These are phyloP conservation scores for Neofusicoccum kwambonambiense DNA, from an alignment of 2,329 filamentous ascomycete genomes.

Conservation along the genomic window DNA sequence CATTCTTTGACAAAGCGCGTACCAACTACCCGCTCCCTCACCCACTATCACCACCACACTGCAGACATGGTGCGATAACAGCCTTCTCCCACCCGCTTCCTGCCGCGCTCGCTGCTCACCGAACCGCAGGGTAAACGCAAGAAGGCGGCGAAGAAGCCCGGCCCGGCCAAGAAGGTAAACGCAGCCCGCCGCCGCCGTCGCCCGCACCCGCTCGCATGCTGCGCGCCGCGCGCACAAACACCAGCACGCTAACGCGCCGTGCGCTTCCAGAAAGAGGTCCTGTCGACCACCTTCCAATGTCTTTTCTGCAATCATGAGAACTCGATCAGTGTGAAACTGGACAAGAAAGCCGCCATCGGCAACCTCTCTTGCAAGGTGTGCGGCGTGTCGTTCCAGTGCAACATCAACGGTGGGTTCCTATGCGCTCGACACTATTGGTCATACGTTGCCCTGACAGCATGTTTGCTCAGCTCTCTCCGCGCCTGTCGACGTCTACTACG, in stretches of 20 bases:
- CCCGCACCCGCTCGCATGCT: neutral
- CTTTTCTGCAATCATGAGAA: slow-evolving; percentile 99
- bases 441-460: neutral
- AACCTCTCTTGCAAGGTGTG: slow-evolving; percentile 88
- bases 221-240: neutral
- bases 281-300: slow-evolving; percentile 86
- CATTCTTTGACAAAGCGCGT: slow-evolving; percentile 5
- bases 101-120: neutral
- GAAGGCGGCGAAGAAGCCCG: slow-evolving; percentile 75
- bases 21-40: neutral
- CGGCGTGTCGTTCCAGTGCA: slow-evolving; percentile 88
- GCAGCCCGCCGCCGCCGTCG: neutral
- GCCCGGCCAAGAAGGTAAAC: slow-evolving; percentile 76
- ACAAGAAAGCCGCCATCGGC: slow-evolving; percentile 88
- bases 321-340: slow-evolving; percentile 83
- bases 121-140: slow-evolving; percentile 80
- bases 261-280: slow-evolving; percentile 55
- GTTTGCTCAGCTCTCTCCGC: slow-evolving; percentile 72
- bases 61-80: slow-evolving; percentile 27
- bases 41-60: slow-evolving; percentile 1
- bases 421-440: neutral
- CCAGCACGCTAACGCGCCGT: slow-evolving; percentile 5
- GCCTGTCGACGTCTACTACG: slow-evolving; percentile 91
- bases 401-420: slow-evolving; percentile 74
- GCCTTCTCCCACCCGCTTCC: neutral